Conservation (phyloP, 129 eudicot genomes). For the sunflower (Helianthus annuus) region HanXRQr2.0-SUNRISE NC_035439.2:92087265-92087764, state of each 20-base stretch:
- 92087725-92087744: no score
- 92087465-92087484: conserved; percentile 32
- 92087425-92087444: conserved; percentile 55
- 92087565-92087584: background rate
- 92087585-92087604: background rate
- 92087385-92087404: conserved; percentile 15
- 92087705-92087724: no score
- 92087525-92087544: conserved; percentile 38
- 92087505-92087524: conserved; percentile 49
- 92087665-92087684: no score
- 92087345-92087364: background rate
- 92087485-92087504: conserved; percentile 25
- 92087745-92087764: no score
- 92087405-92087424: conserved; percentile 19
- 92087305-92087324: background rate
- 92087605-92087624: no score
- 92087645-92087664: no score
- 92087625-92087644: no score
- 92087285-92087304: background rate
- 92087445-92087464: conserved; percentile 49
- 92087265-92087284: background rate
- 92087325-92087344: background rate
- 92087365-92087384: background rate
- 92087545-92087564: conserved; percentile 25
- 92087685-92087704: no score